Evolutionary conservation across 768 basidiomycete species (phyloP), one percentile per base, ranked within the genome.

Genomic region (Arthromyces matolae): DNA sequence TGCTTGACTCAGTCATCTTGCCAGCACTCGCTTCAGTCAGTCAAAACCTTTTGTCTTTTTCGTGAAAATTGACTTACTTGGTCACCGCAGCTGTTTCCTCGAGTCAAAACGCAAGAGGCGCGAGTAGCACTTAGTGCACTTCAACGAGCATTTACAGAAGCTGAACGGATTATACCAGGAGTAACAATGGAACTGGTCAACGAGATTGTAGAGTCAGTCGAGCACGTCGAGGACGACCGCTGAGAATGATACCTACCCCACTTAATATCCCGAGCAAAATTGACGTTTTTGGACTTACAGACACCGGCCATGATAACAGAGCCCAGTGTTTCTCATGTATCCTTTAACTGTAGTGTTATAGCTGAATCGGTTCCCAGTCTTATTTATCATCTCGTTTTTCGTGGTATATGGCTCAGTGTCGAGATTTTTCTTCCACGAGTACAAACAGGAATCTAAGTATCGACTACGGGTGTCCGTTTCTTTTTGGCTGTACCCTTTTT

Each of bases 21-120:
- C 96, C 96, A 19, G 93, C 93, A n/a, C 85, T 98, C 58, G 90
- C 93, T 35, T 94, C 91, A 52, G 95, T 97, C 56, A 66, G 86
- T 71, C 1, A 40, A 44, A 10, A n/a, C 13, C 19, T 41, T 44
- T 46, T 34, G 13, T 19, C 24, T 48, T 31, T 24, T 27, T n/a
- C 14, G 5, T 31, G 13, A 13, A 48, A 12, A 27, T 29, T 35
- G n/a, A n/a, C 12, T 23, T 45, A 32, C 47, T 52, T 32, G 34
- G 14, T 47, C 13, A 2, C 39, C n/a, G 18, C 57, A 97, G 94
- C 72, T 99, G 25, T 91, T 93, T 65, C 90, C 90, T 50, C 81
- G 95, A 34, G 89, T 98, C 19, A 85, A 90, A 0, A 89, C 92
- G n/a, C 86, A 89, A 57, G 93, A 96, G 64, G 92, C 93, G 8